Base-by-base conservation (phyloP, 164 flowering plant species). In the Nymphaea colorata region DNA sequence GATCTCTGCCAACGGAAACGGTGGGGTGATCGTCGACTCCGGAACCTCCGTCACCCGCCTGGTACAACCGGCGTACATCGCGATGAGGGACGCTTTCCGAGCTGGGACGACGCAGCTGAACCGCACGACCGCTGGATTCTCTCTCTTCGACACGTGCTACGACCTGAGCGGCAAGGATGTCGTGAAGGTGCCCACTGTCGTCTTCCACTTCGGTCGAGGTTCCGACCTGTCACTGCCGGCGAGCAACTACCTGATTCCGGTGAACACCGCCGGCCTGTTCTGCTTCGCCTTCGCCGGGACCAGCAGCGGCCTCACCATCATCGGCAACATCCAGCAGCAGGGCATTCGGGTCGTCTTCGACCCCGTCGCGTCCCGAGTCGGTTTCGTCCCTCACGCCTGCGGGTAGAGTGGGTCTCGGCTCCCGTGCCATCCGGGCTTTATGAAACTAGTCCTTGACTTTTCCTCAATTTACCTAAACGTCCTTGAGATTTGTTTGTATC, bases 211-310 rank as follows among this genome's bases (percentile, higher is more conserved):
- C 78, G 59, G 82, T 4, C 55, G 55, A 4, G 91, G 90, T 0
- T 91, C 89, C 0, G 87, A 91, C 71, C 81, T 94, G 69, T 80
- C 93, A 3, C 69, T 94, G 44, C 99, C 98, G 72, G 96, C 98
- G 72, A 69, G 83, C 25, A 94, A 94, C 69, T 91, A 91, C 66
- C 66, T 94, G 78, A 88, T 92, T 12, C 99, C 99, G 41, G 98
- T 95, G 64, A 86, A 87, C 66, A 80, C 65, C 6, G 68, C 68
- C 11, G 96, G 97, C 2, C 75, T 68, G 2, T 95, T 88, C 66
- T 95, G 99, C 82, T 90, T 95, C 70, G 99, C 99, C 0, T 95
- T 95, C 67, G 98, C 99, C 2, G 93, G 90, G 0, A 86, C 98
- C 2, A 72, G 69, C 61, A 74, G 90, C 68, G 94, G 93, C 66